phyloP scores from a whole-genome alignment of 495 filamentous ascomycete species.

The Extremus antarcticus region DNA sequence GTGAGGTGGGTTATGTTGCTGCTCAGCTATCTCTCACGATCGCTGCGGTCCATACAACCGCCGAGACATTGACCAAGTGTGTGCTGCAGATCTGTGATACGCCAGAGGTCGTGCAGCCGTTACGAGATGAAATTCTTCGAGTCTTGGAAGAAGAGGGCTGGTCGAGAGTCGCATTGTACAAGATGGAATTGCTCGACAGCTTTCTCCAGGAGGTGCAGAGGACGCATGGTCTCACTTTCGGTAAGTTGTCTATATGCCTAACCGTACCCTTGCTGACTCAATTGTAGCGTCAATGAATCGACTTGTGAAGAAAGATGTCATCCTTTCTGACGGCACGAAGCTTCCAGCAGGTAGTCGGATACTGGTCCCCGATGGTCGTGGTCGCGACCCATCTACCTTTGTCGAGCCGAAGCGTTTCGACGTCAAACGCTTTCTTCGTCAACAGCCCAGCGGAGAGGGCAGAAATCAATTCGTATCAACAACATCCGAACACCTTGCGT shows the following conservation, averaged over 20 bases:
- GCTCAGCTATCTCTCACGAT: constrained; percentile 4
- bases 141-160: constrained; percentile 32
- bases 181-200: constrained; percentile 43
- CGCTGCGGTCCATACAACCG: constrained; percentile 12
- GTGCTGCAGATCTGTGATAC: constrained; percentile 39
- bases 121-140: constrained; percentile 43
- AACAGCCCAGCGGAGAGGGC: constrained; percentile 26
- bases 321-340: constrained; percentile 20
- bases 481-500: constrained; percentile 33
- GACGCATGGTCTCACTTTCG: constrained; percentile 31
- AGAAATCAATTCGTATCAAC: constrained; percentile 37
- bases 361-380: neutral
- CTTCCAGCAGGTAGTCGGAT: constrained; percentile 22
- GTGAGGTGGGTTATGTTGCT: neutral
- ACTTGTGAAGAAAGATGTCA: constrained; percentile 14
- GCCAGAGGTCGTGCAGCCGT: constrained; percentile 35
- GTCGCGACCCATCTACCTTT: constrained; percentile 8
- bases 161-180: constrained; percentile 32
- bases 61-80: neutral
- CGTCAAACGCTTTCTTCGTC: constrained; percentile 40
- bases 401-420: constrained; percentile 40
- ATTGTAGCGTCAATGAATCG: constrained; percentile 18
- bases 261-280: neutral
- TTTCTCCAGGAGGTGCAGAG: constrained; percentile 46
- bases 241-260: constrained; percentile 23